Percentiles rank a stretch among this genome's conserved stretches.
Evolutionary conservation across 140 eudicot genomes (phyloP).

Genomic region (Anethum foeniculum): DNA sequence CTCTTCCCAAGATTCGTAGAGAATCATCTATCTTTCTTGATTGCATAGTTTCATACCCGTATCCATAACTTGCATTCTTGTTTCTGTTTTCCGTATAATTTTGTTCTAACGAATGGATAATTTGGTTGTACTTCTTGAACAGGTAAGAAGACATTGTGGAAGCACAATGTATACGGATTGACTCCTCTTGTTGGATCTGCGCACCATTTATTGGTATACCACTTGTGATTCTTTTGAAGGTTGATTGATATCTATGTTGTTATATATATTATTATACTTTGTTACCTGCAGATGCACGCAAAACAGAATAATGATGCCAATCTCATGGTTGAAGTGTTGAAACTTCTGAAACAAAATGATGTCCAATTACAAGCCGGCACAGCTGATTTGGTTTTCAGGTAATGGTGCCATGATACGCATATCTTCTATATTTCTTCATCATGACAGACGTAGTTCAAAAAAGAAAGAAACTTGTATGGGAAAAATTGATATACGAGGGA

Average conservation of each 20-base stretch:
- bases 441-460: background rate
- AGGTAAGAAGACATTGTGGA: conserved; percentile 78
- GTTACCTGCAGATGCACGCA: conserved; percentile 52
- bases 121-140: conserved; percentile 18
- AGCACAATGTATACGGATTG: conserved; percentile 69
- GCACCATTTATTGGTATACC: conserved; percentile 55
- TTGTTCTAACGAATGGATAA: background rate
- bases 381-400: conserved; percentile 84
- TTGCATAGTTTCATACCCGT: background rate
- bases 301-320: conserved; percentile 58
- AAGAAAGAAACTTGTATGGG: too few relatives aligned
- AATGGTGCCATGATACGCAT: background rate
- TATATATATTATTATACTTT: background rate
- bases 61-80: background rate
- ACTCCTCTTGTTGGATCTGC: conserved; percentile 74
- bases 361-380: conserved; percentile 88
- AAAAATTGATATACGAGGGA: background rate
- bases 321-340: conserved; percentile 68
- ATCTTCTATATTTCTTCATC: background rate
- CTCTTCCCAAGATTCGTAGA: background rate
- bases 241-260: background rate
- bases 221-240: background rate
- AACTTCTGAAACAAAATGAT: conserved; percentile 60
- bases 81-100: background rate
- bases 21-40: background rate